A percentile compares a stretch with the other conserved stretches of the same genome.
phyloP scores from a whole-genome alignment of 2,329 filamentous ascomycete species.

The Thelonectria discophora region DNA sequence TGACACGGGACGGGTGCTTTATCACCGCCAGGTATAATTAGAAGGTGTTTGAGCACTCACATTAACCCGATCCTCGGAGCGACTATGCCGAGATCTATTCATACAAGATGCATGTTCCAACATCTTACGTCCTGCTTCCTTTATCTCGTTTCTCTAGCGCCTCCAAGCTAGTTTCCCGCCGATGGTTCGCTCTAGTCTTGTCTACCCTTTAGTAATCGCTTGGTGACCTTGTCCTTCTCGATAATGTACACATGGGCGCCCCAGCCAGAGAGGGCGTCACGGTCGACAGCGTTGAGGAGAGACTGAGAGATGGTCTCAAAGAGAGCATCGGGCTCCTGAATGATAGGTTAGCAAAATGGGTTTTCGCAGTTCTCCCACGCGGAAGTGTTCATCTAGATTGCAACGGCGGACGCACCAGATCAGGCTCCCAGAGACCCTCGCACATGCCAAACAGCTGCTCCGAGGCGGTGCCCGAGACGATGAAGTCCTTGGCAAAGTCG shows the following conservation, averaged over 20 bases:
- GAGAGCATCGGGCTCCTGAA: constrained; percentile 82
- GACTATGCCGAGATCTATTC: constrained; percentile 45
- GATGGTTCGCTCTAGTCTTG: constrained; percentile 73
- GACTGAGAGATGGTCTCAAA: constrained; percentile 99
- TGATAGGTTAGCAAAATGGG: constrained; percentile 35
- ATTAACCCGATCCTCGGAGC: constrained; percentile 38
- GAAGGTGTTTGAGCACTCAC: constrained; percentile 37
- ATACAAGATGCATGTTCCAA: constrained; percentile 45
- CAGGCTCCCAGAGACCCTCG: constrained; percentile 96
- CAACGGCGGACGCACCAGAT: constrained; percentile 73
- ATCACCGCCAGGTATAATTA: constrained; percentile 12
- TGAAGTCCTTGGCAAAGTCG: constrained; percentile 99
- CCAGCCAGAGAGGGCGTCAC: constrained; percentile 97
- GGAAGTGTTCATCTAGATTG: background rate
- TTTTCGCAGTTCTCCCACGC: background rate
- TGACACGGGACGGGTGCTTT: too few relatives aligned
- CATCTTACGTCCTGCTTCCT: constrained; percentile 15
- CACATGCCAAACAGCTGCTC: constrained; percentile 99
- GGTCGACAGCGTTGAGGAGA: constrained; percentile 92
- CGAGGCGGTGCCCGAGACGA: constrained; percentile 93
- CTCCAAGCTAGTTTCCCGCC: constrained; percentile 25
- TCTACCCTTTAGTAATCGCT: constrained; percentile 96
- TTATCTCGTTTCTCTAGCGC: constrained; percentile 10
- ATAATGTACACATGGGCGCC: constrained; percentile 99
- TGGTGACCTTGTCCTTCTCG: constrained; percentile 99